Evolutionary conservation across 495 filamentous ascomycete genomes (phyloP).

Genomic region (Annulohypoxylon moriforme): DNA sequence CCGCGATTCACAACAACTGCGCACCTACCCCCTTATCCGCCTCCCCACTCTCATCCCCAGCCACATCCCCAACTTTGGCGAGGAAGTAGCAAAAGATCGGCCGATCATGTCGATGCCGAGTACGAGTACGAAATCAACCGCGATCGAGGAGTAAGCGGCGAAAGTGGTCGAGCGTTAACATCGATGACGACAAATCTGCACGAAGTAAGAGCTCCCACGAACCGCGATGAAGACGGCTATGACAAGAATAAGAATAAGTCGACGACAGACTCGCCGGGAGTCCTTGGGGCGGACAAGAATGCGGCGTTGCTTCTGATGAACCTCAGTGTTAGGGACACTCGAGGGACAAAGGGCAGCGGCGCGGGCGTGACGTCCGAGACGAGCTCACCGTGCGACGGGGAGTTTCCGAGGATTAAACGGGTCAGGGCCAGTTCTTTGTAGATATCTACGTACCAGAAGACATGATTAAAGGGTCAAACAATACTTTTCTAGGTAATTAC

Average conservation of each 20-base stretch:
- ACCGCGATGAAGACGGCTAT: not conserved
- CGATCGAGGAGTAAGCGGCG: not conserved
- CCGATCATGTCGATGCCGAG: constrained; percentile 34
- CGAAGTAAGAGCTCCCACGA: not conserved
- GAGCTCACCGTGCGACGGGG: constrained; percentile 17
- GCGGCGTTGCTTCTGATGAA: constrained; percentile 68
- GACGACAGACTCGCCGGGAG: not conserved
- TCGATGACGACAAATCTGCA: not conserved
- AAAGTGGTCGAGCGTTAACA: not conserved
- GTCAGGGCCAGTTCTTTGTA: constrained; percentile 55
- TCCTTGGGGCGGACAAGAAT: constrained; percentile 58
- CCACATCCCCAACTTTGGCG: constrained; percentile 33
- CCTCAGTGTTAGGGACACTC: constrained; percentile 61
- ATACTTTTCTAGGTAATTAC: constrained; percentile 1
- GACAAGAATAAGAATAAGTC: constrained; percentile 30
- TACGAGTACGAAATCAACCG: constrained; percentile 34
- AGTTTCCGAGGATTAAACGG: constrained; percentile 49
- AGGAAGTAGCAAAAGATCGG: constrained; percentile 30
- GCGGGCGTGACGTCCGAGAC: constrained; percentile 15
- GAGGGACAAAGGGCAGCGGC: constrained; percentile 23
- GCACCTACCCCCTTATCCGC: constrained; percentile 32
- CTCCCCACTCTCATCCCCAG: constrained; percentile 16
- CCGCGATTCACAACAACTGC: constrained; percentile 51
- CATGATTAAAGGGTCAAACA: not conserved
- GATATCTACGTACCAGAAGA: not conserved